Conservation (phyloP, 2,329 filamentous ascomycete genomes). For the Coleophoma cylindrospora region DNA sequence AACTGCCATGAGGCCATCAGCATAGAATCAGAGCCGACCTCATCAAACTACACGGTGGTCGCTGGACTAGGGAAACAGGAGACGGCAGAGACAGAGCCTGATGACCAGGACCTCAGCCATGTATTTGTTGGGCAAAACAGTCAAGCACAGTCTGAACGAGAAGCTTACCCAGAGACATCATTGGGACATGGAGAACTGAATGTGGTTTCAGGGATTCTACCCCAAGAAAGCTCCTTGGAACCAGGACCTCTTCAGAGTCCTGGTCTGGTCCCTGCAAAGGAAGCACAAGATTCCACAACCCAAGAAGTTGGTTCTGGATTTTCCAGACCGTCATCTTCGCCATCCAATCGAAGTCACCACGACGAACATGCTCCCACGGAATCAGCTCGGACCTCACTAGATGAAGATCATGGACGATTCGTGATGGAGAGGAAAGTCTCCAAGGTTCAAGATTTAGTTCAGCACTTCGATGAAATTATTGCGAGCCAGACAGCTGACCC, state of each 20-base stretch:
- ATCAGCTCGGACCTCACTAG: conserved; percentile 25
- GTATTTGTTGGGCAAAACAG: neutral
- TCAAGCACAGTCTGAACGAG: neutral
- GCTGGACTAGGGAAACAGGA: too few species aligned
- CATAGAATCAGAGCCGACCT: too few species aligned
- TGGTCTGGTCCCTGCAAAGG: too few species aligned
- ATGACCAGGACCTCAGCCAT: neutral
- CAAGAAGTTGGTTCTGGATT: conserved; percentile 11
- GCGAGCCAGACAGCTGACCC: conserved; percentile 7
- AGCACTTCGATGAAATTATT: conserved; percentile 20
- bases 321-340: conserved; percentile 22
- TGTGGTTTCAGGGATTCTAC: too few species aligned
- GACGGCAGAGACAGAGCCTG: neutral
- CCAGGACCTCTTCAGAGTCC: too few species aligned
- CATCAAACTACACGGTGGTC: too few species aligned
- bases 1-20: too few species aligned
- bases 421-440: conserved; percentile 10
- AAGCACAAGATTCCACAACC: conserved; percentile 3
- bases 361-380: conserved; percentile 17
- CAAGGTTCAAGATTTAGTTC: conserved; percentile 21
- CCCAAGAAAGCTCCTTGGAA: too few species aligned
- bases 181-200: too few species aligned
- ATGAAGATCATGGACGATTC: conserved; percentile 21
- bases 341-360: conserved; percentile 22
- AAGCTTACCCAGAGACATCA: too few species aligned